A percentile compares a stretch with the other conserved stretches of the same genome.
These are phyloP conservation scores for Trichoderma endophyticum DNA, from an alignment of 2,329 filamentous ascomycete genomes.

Conservation along the genomic window DNA sequence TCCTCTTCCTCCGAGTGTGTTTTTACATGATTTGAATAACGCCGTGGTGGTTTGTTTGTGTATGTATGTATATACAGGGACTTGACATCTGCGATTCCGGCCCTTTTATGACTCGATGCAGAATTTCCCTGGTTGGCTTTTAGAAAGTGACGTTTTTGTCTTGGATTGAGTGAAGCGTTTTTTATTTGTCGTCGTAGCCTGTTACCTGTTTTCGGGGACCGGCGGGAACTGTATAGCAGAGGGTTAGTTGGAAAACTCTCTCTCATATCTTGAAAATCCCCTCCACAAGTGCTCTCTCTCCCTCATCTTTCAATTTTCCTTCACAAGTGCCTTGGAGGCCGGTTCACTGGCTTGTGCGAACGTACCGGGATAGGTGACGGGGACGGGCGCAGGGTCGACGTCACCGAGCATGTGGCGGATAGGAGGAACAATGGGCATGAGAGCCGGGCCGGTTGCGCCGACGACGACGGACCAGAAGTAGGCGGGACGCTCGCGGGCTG, in stretches of 20 bases:
- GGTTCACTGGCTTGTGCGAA: conserved; percentile 24
- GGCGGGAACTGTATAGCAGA: conserved; percentile 46
- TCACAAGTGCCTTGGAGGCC: neutral
- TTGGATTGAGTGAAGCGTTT: neutral
- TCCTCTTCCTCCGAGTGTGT: neutral
- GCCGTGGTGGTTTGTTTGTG: neutral
- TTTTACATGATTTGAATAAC: conserved; percentile 8
- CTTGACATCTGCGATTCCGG: neutral
- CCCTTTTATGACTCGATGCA: neutral
- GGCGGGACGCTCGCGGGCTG: conserved; percentile 81
- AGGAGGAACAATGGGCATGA: conserved; percentile 69
- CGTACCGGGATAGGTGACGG: conserved; percentile 90
- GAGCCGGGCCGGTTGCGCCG: conserved; percentile 68
- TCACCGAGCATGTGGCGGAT: conserved; percentile 72
- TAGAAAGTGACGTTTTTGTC: neutral
- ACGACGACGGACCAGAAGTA: conserved; percentile 84
- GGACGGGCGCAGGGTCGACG: conserved; percentile 66
- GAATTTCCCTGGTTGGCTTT: neutral
- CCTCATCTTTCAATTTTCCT: conserved; percentile 4
- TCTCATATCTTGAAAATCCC: neutral
- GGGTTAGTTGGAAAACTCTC: neutral
- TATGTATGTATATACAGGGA: conserved; percentile 11
- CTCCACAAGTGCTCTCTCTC: neutral
- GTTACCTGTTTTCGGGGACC: conserved; percentile 58
- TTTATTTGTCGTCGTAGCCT: conserved; percentile 57